Evolutionary conservation across 768 basidiomycete species (phyloP).

Genomic region (Fomitopsis serialis): DNA sequence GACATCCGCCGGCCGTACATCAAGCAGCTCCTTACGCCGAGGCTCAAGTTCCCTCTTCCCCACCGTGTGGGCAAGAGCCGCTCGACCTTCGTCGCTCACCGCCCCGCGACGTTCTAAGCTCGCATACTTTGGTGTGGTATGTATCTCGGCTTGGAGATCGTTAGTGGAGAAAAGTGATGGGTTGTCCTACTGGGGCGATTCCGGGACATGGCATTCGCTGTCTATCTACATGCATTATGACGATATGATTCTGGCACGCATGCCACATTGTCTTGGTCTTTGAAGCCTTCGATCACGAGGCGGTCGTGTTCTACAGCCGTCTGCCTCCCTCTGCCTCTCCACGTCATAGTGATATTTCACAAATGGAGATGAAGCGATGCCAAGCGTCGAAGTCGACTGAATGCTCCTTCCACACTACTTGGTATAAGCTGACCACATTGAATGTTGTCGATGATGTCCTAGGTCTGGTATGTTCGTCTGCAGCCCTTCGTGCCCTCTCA

Average conservation of each 20-base stretch:
- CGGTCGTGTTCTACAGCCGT: no score
- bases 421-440: no score
- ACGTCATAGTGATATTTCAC: no score
- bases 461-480: no score
- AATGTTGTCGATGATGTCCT: no score
- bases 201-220: background rate
- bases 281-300: no score
- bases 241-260: background rate
- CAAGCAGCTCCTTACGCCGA: conserved; percentile 87
- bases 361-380: no score
- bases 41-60: conserved; percentile 96
- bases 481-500: no score
- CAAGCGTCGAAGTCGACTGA: no score
- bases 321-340: no score
- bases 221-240: conserved; percentile 1
- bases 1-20: conserved; percentile 97
- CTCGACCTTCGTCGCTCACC: conserved; percentile 75
- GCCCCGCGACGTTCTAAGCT: conserved; percentile 65
- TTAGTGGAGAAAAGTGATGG: background rate
- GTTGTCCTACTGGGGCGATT: background rate
- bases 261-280: no score
- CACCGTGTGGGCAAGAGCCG: conserved; percentile 78
- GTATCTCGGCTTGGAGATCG: background rate
- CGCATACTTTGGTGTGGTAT: background rate
- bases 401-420: no score